A percentile compares a stretch with the other conserved stretches of the same genome.
These are phyloP conservation scores for Mycosphaerella arachidis DNA, from an alignment of 2,329 filamentous ascomycete genomes.

Conservation along the genomic window DNA sequence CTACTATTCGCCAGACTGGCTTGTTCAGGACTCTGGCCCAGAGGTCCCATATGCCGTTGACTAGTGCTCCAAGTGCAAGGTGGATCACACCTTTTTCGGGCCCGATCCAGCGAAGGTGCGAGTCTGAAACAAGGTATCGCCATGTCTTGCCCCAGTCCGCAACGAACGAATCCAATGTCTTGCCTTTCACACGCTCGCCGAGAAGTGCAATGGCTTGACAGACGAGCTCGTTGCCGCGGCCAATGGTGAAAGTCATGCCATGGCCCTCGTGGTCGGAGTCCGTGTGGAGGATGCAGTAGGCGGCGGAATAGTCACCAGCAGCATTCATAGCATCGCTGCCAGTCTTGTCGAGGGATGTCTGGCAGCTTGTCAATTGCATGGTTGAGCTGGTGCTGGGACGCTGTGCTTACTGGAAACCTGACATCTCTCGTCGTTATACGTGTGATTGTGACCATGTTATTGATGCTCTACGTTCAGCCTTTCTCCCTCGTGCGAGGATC, in stretches of 20 bases:
- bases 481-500: background rate
- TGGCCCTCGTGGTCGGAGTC: constrained; percentile 68
- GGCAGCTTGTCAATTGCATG: background rate
- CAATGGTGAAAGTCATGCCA: constrained; percentile 83
- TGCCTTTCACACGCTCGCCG: constrained; percentile 68
- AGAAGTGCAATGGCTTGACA: constrained; percentile 78
- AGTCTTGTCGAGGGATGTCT: constrained; percentile 91
- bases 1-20: constrained; percentile 85
- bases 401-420: constrained; percentile 1
- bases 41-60: constrained; percentile 88
- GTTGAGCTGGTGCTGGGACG: background rate
- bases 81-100: constrained; percentile 94
- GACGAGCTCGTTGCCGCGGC: constrained; percentile 87
- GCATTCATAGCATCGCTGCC: constrained; percentile 96
- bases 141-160: constrained; percentile 82
- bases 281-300: constrained; percentile 89
- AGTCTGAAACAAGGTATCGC: constrained; percentile 87
- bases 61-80: constrained; percentile 80
- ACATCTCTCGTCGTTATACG: constrained; percentile 5
- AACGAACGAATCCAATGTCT: constrained; percentile 71
- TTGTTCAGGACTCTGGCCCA: constrained; percentile 84
- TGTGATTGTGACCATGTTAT: constrained; percentile 7
- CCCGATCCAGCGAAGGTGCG: constrained; percentile 87
- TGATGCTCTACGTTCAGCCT: background rate
- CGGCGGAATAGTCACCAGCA: constrained; percentile 84